Conservation (phyloP, 2,329 filamentous ascomycete genomes). For the Helotiales sp. region DNA sequence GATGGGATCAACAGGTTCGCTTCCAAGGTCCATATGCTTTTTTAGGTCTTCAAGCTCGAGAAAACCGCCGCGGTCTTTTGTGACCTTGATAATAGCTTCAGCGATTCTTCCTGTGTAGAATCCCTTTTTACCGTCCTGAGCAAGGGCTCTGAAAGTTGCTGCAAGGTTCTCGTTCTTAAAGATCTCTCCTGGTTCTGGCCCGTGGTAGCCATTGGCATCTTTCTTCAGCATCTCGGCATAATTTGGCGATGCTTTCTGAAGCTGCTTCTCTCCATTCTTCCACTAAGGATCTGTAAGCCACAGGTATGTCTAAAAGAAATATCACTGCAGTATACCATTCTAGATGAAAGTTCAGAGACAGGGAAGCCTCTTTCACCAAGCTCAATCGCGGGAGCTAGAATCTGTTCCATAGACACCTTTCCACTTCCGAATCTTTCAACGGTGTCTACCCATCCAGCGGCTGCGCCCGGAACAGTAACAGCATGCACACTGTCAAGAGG, state of each 20-base stretch:
- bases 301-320: not conserved
- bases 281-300: slow-evolving; percentile 56
- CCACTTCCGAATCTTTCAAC: slow-evolving; percentile 88
- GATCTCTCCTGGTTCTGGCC: slow-evolving; percentile 79
- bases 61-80: slow-evolving; percentile 73
- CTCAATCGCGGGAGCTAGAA: slow-evolving; percentile 80
- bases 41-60: slow-evolving; percentile 78
- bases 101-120: slow-evolving; percentile 89
- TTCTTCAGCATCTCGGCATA: slow-evolving; percentile 83
- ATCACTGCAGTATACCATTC: slow-evolving; percentile 25
- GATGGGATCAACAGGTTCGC: slow-evolving; percentile 81
- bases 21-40: slow-evolving; percentile 71
- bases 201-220: slow-evolving; percentile 72
- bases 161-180: slow-evolving; percentile 84
- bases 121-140: slow-evolving; percentile 78
- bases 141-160: slow-evolving; percentile 77
- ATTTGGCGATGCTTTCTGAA: slow-evolving; percentile 80
- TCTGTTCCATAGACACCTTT: slow-evolving; percentile 72
- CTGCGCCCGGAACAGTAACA: slow-evolving; percentile 84
- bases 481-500: slow-evolving; percentile 76
- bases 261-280: slow-evolving; percentile 59
- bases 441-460: slow-evolving; percentile 91
- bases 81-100: slow-evolving; percentile 75
- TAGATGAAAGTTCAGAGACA: slow-evolving; percentile 68
- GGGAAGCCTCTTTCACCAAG: slow-evolving; percentile 88